phyloP scores from a whole-genome alignment of 2,329 filamentous ascomycete genomes.

The Escovopsis sp. region DNA sequence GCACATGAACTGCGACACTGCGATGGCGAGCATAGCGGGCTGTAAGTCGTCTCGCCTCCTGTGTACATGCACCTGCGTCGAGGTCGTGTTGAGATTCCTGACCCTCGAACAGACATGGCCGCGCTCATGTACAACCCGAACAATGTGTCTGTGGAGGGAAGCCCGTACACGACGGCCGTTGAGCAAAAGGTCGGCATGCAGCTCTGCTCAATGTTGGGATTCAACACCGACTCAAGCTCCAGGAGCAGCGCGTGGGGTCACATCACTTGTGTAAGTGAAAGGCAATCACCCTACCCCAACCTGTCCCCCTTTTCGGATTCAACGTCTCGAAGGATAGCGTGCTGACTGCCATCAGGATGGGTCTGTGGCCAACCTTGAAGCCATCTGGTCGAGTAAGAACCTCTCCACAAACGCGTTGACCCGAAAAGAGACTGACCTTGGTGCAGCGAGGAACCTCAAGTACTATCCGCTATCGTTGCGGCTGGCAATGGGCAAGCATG shows the following conservation, averaged over 20 bases:
- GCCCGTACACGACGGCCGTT: conserved; percentile 26
- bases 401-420: neutral
- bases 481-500: conserved; percentile 16
- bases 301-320: too few species aligned
- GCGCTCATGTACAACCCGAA: conserved; percentile 34
- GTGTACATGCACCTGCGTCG: conserved; percentile 21
- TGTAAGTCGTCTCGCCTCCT: neutral
- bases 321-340: too few species aligned
- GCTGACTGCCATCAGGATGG: conserved; percentile 11
- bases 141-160: conserved; percentile 30
- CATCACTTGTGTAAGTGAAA: conserved; percentile 20
- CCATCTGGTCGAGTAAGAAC: conserved; percentile 23
- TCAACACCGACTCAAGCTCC: conserved; percentile 18
- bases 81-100: conserved; percentile 28
- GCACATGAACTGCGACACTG: conserved; percentile 22
- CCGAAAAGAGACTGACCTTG: neutral
- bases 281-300: too few species aligned
- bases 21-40: too few species aligned
- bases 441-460: conserved; percentile 28
- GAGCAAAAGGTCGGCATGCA: conserved; percentile 30
- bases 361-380: conserved; percentile 31
- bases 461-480: conserved; percentile 28
- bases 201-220: conserved; percentile 29
- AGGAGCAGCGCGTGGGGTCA: conserved; percentile 25
- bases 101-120: conserved; percentile 32